These are phyloP conservation scores for Fusarium burgessii DNA, from an alignment of 2,329 filamentous ascomycete genomes.

Conservation along the genomic window DNA sequence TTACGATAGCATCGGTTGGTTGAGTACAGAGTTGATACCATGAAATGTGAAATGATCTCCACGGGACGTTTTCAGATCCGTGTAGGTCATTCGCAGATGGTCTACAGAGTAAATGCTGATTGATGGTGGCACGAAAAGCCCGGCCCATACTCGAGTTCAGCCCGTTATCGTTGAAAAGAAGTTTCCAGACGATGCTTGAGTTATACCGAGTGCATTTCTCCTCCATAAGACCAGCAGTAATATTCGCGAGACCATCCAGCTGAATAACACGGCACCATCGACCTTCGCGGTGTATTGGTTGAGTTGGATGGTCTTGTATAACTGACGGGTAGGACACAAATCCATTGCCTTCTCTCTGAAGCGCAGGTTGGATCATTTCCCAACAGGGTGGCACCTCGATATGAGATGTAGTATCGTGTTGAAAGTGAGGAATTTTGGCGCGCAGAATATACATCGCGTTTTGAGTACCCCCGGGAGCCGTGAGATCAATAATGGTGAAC, in stretches of 20 bases:
- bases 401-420: background rate
- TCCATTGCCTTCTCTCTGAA: background rate
- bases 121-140: background rate
- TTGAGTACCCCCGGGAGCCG: background rate
- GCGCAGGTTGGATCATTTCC: background rate
- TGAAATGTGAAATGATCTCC: constrained; percentile 1
- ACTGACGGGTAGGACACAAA: background rate
- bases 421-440: fast-evolving
- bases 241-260: background rate
- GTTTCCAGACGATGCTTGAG: background rate
- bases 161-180: background rate
- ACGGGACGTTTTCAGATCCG: background rate
- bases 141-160: background rate
- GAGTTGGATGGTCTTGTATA: background rate
- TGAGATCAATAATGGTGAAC: background rate
- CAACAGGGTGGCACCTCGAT: background rate
- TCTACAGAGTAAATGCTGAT: background rate
- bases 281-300: background rate
- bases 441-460: background rate
- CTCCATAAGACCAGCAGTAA: background rate
- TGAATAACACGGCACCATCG: constrained; percentile 4
- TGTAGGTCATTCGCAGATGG: background rate
- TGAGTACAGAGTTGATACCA: constrained; percentile 3
- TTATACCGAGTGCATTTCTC: background rate
- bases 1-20: background rate